Conservation (phyloP, 129 eudicot genomes). For the Glebionis coronaria region DNA sequence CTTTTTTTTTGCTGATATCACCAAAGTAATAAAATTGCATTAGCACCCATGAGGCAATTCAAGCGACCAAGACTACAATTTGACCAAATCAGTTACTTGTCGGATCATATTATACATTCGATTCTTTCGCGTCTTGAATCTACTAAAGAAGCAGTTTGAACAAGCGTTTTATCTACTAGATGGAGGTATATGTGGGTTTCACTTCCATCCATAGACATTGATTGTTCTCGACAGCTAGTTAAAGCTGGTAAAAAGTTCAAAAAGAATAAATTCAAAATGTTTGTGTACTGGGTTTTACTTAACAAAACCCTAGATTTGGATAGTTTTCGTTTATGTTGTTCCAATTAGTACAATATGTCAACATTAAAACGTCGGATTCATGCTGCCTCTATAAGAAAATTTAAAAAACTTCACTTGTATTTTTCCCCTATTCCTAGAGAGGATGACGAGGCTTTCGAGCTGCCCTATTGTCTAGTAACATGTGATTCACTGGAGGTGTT, state of each 20-base stretch:
- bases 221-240: background rate
- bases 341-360: background rate
- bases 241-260: background rate
- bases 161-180: background rate
- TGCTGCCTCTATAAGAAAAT: background rate
- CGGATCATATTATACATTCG: background rate
- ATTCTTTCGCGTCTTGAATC: background rate
- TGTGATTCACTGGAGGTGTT: slow-evolving; percentile 14
- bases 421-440: background rate
- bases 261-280: background rate
- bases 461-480: slow-evolving; percentile 13
- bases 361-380: background rate
- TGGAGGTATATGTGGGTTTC: background rate
- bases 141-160: background rate
- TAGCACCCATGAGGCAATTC: background rate
- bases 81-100: background rate
- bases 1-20: too few species aligned
- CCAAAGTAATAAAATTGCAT: background rate
- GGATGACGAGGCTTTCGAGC: background rate
- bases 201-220: background rate
- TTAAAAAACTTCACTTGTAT: background rate
- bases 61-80: background rate
- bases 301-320: slow-evolving; percentile 2
- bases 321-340: too few species aligned
- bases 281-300: background rate